Base-by-base conservation (phyloP, 2,329 filamentous ascomycete species). In the Pseudomassariella vexata region DNA sequence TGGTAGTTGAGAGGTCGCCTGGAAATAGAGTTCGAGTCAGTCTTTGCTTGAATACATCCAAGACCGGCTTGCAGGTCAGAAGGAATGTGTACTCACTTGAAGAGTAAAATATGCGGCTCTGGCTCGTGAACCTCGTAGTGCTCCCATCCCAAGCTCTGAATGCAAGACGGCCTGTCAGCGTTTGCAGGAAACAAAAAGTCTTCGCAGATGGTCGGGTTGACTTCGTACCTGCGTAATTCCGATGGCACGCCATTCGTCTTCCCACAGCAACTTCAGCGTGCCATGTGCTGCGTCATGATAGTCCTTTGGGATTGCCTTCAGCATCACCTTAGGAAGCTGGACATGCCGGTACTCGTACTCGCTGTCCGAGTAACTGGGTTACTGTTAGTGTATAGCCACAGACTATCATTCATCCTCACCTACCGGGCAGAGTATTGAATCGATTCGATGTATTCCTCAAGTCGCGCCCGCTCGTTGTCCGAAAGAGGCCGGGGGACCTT, bases 101-200 rank as follows among this genome's bases (percentile, higher is more conserved):
- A 98, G 19, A 98, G 76, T 34, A 98, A 75, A 53, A 98, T 98
- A 60, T 98, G 92, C 44, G 92, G 92, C 66, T 98, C 92, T 25
- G 92, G 92, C 62, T 96, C 92, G 60, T 98, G 92, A 34, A 98
- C 92, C 62, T 98, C 92, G 58, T 98, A 98, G 62, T 98, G 92
- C 60, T 96, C 90, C 92, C 92, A 98, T 36, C 92, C 92, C 52
- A 98, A 70, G 68, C 90, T 96, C 89, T 96, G 56, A 30, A 26
- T 10, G n/a, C 26, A 6, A 17, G 12, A 18, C 19, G 9, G 16
- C 24, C 9, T 17, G 31, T 33, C 35, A 19, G 16, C 21, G 24
- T 29, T 26, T 30, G 25, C 22, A n/a, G n/a, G n/a, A n/a, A n/a
- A n/a, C 16, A 28, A 20, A 20, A 28, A 23, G 12, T 15, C 17